Base-by-base conservation (phyloP, 2,329 filamentous ascomycete genomes). In the Rachicladosporium sp. region DNA sequence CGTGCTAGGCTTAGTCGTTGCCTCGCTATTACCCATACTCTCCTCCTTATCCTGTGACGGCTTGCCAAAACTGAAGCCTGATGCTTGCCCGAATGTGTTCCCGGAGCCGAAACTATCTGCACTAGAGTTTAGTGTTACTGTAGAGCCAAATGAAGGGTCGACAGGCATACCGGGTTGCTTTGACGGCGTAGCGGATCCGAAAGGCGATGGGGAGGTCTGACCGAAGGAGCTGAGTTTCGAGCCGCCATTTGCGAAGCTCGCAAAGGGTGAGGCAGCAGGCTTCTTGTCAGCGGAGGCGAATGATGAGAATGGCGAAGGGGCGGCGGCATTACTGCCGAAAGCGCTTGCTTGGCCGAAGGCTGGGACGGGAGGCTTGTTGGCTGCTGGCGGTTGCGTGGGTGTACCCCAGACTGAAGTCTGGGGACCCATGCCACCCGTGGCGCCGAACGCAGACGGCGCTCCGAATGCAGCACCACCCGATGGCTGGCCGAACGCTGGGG, bases 61-160 rank as follows among this genome's bases (percentile, higher is more conserved):
- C 41, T 52, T 50, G 37, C 54, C 53, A 38, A 57, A 56, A 12
- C 45, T 47, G 12, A 50, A 42, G 13, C 46, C 46, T 10, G 55
- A 51, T 32, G 55, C 49, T 37, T 58, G 50, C 21, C 53, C 55
- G 43, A 63, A 62, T 9, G 54, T 49, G 13, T 53, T 48, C n/a
- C 54, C 44, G 10, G 51, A 47, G 47, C 43, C 45, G 36, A 49
- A 53, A 41, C 47, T 48, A 19, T 35, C 37, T 33, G 41, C 31
- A 43, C 49, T 50, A 59, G 64, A 46, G 49, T 59, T 44, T 60
- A 69, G 35, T 51, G 58, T 41, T 44, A 51, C 42, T n/a, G 63
- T 66, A 4, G 64, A 67, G 4, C 60, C 63, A 46, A 63, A 63
- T 1, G 49, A 50, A 9, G 40, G 11, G 19, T 44, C 35, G 10